A percentile compares a stretch with the other conserved stretches of the same genome.
These are phyloP conservation scores for Amphicarpaea edgeworthii DNA, from an alignment of 306 rosid genomes.

Conservation along the genomic window DNA sequence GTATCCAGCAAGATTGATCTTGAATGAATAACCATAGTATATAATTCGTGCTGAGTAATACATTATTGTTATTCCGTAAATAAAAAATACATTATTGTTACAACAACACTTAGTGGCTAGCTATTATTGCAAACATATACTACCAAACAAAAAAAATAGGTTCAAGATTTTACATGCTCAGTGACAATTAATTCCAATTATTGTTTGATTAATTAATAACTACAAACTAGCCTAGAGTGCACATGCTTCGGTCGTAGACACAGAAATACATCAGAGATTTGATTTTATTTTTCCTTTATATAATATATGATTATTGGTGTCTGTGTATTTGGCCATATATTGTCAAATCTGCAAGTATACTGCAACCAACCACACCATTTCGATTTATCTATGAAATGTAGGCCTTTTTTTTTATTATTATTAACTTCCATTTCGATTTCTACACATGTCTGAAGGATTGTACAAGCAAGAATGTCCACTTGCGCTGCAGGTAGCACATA, in stretches of 20 bases:
- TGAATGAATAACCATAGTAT: slow-evolving; percentile 1
- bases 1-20: slow-evolving; percentile 7
- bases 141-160: neutral
- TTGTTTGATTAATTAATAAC: slow-evolving; percentile 19
- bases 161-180: neutral
- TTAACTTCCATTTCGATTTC: slow-evolving; percentile 54
- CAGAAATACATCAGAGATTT: slow-evolving; percentile 9
- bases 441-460: slow-evolving; percentile 50
- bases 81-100: neutral
- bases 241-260: slow-evolving; percentile 16
- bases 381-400: slow-evolving; percentile 36
- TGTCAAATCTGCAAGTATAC: slow-evolving; percentile 20
- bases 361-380: slow-evolving; percentile 12
- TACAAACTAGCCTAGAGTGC: slow-evolving; percentile 1
- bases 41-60: neutral
- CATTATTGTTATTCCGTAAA: neutral
- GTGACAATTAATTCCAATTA: neutral
- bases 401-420: slow-evolving; percentile 39
- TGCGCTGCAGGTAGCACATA: slow-evolving; percentile 51
- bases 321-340: neutral
- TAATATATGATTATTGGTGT: slow-evolving; percentile 2
- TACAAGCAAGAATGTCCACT: slow-evolving; percentile 70
- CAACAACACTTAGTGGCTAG: neutral
- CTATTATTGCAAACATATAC: neutral
- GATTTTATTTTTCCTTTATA: neutral